These are phyloP conservation scores for Cardiospermum halicacabum DNA, from an alignment of 345 rosid genomes.

Conservation along the genomic window DNA sequence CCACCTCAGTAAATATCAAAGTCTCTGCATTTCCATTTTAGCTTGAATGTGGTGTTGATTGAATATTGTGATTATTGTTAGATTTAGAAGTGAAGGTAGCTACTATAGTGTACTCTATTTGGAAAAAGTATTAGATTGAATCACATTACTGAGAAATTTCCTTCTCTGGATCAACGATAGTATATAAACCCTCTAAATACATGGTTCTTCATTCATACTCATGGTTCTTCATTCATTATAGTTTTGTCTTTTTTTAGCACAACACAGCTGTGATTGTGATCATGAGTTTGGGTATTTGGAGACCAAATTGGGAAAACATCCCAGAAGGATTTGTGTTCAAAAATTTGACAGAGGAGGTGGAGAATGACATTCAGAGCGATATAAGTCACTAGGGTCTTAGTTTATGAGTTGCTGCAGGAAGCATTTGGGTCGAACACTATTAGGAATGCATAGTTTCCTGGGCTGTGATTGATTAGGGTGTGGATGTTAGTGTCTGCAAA, in stretches of 20 bases:
- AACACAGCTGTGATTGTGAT: no score
- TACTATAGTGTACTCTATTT: no score
- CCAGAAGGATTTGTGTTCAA: constrained; percentile 1
- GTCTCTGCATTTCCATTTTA: no score
- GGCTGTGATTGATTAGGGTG: constrained; percentile 33
- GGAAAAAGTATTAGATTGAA: no score
- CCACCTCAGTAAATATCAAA: no score
- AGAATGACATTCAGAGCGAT: constrained; percentile 24
- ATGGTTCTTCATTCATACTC: background rate
- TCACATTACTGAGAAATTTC: no score
- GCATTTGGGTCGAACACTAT: constrained; percentile 32
- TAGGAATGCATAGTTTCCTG: constrained; percentile 35
- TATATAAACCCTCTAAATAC: no score
- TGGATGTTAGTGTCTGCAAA: constrained; percentile 28
- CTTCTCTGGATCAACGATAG: no score
- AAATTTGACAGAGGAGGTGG: constrained; percentile 18
- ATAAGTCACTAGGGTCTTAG: constrained; percentile 27
- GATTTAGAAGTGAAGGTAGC: no score
- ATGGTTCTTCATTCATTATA: background rate
- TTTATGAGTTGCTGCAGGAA: constrained; percentile 23
- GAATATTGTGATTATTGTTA: no score
- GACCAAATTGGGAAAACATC: background rate
- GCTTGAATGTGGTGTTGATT: no score
- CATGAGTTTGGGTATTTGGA: constrained; percentile 7
- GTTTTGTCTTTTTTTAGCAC: background rate